Evolutionary conservation across 495 filamentous ascomycete genomes (phyloP).

Genomic region (Trichoderma orchidacearum): DNA sequence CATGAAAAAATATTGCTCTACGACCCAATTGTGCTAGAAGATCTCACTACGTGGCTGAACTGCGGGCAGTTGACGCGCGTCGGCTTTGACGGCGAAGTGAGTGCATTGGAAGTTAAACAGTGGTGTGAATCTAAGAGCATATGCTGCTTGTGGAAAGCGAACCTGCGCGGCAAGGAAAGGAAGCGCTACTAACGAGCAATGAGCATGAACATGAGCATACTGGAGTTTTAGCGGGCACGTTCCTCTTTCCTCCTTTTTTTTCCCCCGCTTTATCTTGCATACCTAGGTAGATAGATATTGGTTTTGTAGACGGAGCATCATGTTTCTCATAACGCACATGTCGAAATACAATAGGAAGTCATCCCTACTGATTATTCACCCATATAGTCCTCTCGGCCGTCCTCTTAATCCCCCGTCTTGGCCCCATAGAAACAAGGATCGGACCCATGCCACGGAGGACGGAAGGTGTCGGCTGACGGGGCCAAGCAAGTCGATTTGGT

Average conservation of each 20-base stretch:
- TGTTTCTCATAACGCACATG: too few species aligned
- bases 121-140: constrained; percentile 82
- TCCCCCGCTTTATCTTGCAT: not conserved
- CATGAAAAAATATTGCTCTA: constrained; percentile 89
- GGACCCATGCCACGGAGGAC: not conserved
- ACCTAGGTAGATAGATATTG: too few species aligned
- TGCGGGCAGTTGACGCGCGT: constrained; percentile 46
- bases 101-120: constrained; percentile 43
- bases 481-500: not conserved
- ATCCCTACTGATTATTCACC: too few species aligned
- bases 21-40: constrained; percentile 82
- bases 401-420: too few species aligned
- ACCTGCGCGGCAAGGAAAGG: constrained; percentile 27
- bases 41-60: constrained; percentile 75
- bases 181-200: constrained; percentile 23
- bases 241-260: not conserved
- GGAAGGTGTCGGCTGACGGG: not conserved
- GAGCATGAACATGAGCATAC: not conserved
- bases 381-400: too few species aligned
- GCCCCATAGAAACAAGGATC: too few species aligned
- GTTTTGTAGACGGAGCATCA: too few species aligned
- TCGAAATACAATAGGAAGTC: too few species aligned
- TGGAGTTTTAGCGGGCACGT: not conserved
- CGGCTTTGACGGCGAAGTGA: constrained; percentile 53
- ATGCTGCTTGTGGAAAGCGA: constrained; percentile 51